Evolutionary conservation across 2,329 filamentous ascomycete species (phyloP).

Genomic region (Pezicula carpinea): DNA sequence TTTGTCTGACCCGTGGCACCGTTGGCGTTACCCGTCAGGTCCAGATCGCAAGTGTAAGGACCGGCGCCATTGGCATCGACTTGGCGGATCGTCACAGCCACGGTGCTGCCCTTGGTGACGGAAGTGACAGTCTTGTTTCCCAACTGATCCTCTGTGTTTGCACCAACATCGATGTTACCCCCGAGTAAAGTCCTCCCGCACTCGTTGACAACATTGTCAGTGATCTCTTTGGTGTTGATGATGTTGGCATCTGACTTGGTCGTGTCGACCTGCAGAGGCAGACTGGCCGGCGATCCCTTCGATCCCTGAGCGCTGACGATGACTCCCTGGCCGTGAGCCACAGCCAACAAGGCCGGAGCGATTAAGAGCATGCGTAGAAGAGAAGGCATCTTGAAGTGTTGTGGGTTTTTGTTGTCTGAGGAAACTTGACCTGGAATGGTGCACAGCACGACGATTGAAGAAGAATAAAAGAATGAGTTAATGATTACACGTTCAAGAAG

Average conservation of each 20-base stretch:
- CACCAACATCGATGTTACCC: conserved; percentile 34
- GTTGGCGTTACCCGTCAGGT: conserved; percentile 8
- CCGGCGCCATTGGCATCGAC: conserved; percentile 23
- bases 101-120: conserved; percentile 11
- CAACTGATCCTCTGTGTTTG: not conserved
- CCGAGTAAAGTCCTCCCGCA: conserved; percentile 38
- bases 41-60: conserved; percentile 16
- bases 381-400: conserved; percentile 13
- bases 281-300: conserved; percentile 7
- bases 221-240: conserved; percentile 31
- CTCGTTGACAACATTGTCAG: conserved; percentile 21
- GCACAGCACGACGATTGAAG: conserved; percentile 6
- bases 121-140: conserved; percentile 8
- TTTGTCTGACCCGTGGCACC: conserved; percentile 26
- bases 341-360: conserved; percentile 4
- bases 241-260: conserved; percentile 32
- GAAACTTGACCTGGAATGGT: conserved; percentile 3
- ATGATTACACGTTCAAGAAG: not conserved
- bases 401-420: not conserved
- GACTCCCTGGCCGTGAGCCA: conserved; percentile 10
- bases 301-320: conserved; percentile 11
- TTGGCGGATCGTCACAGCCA: conserved; percentile 24
- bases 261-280: conserved; percentile 5
- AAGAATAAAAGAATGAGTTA: conserved; percentile 6
- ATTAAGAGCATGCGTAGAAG: conserved; percentile 4